Conservation (phyloP, 805 yeast genomes). For the Scheffersomyces lignosus region DNA sequence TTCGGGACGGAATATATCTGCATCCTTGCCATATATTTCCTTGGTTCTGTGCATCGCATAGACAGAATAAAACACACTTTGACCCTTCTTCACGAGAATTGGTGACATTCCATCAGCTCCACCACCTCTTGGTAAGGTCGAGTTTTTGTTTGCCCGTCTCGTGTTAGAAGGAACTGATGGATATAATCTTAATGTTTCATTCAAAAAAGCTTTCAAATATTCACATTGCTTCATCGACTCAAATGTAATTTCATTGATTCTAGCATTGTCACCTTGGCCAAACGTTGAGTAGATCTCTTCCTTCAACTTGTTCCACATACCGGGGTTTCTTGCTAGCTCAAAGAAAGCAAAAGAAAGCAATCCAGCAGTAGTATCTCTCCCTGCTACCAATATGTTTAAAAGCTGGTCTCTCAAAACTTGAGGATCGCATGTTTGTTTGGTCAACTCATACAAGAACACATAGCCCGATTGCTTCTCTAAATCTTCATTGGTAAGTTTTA, state of each 20-base stretch:
- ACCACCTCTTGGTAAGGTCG: conserved; percentile 50
- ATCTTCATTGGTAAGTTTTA: conserved; percentile 12
- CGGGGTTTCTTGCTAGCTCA: conserved; percentile 36
- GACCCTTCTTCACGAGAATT: conserved; percentile 17
- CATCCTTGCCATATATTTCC: conserved; percentile 44
- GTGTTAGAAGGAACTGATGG: conserved; percentile 50
- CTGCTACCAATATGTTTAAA: conserved; percentile 41
- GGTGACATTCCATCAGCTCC: conserved; percentile 24
- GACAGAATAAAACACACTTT: conserved; percentile 13
- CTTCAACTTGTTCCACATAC: conserved; percentile 30
- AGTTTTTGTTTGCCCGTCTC: conserved; percentile 45
- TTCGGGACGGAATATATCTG: conserved; percentile 45
- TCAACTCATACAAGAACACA: conserved; percentile 39
- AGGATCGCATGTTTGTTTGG: conserved; percentile 37
- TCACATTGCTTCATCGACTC: conserved; percentile 47
- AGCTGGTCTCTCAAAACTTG: conserved; percentile 37
- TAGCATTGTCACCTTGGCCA: conserved; percentile 31
- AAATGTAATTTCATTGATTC: conserved; percentile 34
- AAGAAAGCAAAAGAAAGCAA: conserved; percentile 33
- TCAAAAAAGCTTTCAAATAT: conserved; percentile 44
- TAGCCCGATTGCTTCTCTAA: conserved; percentile 26
- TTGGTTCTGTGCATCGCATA: conserved; percentile 21
- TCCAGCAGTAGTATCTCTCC: conserved; percentile 46
- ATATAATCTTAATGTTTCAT: conserved; percentile 48
- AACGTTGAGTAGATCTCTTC: conserved; percentile 28